These are phyloP conservation scores for Russula brevipes DNA, from an alignment of 768 basidiomycete genomes.

Conservation along the genomic window DNA sequence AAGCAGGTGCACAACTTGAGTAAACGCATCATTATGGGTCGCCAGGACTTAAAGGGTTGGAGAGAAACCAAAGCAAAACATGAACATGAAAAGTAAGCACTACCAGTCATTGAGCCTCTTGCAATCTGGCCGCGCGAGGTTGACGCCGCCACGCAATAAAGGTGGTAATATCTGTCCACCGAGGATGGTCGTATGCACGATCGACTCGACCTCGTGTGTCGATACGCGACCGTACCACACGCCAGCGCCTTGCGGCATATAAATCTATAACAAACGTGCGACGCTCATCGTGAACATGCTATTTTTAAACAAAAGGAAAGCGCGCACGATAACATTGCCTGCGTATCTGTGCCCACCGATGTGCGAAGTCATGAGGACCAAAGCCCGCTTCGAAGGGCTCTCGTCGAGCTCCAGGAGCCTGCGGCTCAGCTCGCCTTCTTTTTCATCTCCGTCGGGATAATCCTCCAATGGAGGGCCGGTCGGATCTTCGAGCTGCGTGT, in stretches of 20 bases:
- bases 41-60: too few relatives aligned
- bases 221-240: slow-evolving; percentile 95
- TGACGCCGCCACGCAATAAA: slow-evolving; percentile 80
- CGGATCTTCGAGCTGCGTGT: slow-evolving; percentile 66
- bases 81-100: slow-evolving; percentile 1
- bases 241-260: slow-evolving; percentile 77
- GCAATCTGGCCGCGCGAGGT: slow-evolving; percentile 67
- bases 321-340: slow-evolving; percentile 79
- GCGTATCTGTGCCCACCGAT: slow-evolving; percentile 91
- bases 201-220: slow-evolving; percentile 79
- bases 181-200: slow-evolving; percentile 84
- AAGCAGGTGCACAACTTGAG: not conserved
- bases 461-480: slow-evolving; percentile 57
- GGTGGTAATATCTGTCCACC: slow-evolving; percentile 79
- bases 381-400: slow-evolving; percentile 57
- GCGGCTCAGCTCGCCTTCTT: slow-evolving; percentile 49
- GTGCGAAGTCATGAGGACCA: slow-evolving; percentile 85
- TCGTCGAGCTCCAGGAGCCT: slow-evolving; percentile 47
- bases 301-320: slow-evolving; percentile 22
- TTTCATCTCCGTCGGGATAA: slow-evolving; percentile 46
- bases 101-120: slow-evolving; percentile 70
- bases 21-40: too few relatives aligned
- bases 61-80: too few relatives aligned
- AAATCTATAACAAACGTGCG: slow-evolving; percentile 49
- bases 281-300: not conserved